Conservation (phyloP, 2,329 filamentous ascomycete species). For the Pyrenophora graminea region DNA sequence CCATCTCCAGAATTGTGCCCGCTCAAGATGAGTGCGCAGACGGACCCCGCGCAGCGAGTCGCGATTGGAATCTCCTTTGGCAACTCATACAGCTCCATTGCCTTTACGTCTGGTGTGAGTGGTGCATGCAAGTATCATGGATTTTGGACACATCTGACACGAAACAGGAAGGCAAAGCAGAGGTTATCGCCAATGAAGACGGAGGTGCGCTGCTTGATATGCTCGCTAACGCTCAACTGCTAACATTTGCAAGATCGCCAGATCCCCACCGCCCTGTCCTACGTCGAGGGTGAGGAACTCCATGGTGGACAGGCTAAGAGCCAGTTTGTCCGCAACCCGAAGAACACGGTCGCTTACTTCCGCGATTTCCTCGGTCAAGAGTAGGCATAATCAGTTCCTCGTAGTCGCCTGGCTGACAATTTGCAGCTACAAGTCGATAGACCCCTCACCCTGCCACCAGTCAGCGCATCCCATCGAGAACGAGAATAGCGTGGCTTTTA, state of each 20-base stretch:
- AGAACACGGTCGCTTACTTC: constrained; percentile 95
- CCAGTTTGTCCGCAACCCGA: constrained; percentile 88
- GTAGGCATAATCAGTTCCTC: constrained; percentile 55
- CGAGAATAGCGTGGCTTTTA: constrained; percentile 75
- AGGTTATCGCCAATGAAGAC: constrained; percentile 98
- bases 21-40: constrained; percentile 56
- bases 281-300: constrained; percentile 95
- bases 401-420: constrained; percentile 22
- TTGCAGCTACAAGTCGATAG: constrained; percentile 85
- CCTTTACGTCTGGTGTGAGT: constrained; percentile 71
- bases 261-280: constrained; percentile 92
- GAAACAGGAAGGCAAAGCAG: constrained; percentile 80
- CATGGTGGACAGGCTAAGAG: constrained; percentile 93
- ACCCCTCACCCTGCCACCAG: constrained; percentile 91
- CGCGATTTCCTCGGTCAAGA: constrained; percentile 94
- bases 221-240: constrained; percentile 8
- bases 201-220: constrained; percentile 66
- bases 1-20: constrained; percentile 6
- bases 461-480: constrained; percentile 85
- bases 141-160: constrained; percentile 12
- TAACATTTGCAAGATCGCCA: constrained; percentile 72
- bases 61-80: constrained; percentile 97
- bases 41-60: constrained; percentile 58
- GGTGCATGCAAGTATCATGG: not conserved
- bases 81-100: constrained; percentile 98